Conservation (phyloP, 129 eudicot genomes). For the Artemisia annua region DNA sequence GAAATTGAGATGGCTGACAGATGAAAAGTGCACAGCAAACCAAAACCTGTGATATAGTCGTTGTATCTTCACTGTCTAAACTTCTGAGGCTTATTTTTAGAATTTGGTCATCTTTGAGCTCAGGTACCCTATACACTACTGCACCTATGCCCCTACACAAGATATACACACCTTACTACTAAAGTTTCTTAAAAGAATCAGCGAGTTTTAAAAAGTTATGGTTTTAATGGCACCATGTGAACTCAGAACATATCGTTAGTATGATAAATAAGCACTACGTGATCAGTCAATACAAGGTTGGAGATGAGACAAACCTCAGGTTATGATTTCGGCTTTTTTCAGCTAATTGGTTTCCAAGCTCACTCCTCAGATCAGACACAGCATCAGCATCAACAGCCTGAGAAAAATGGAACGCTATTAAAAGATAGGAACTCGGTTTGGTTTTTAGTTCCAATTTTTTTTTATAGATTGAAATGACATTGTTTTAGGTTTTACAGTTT, state of each 20-base stretch:
- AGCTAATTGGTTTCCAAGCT: constrained; percentile 91
- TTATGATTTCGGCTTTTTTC: constrained; percentile 68
- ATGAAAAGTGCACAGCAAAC: not conserved
- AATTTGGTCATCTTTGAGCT: constrained; percentile 54
- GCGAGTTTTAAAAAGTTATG: not conserved
- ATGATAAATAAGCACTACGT: too few species aligned
- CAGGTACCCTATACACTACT: constrained; percentile 72
- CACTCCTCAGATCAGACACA: constrained; percentile 79
- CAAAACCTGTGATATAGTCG: constrained; percentile 72
- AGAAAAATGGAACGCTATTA: not conserved
- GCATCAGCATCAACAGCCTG: constrained; percentile 88
- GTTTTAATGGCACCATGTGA: not conserved
- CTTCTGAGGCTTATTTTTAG: constrained; percentile 86
- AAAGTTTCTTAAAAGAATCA: not conserved
- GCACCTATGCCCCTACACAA: constrained; percentile 79
- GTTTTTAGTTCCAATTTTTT: too few species aligned
- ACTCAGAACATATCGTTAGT: too few species aligned
- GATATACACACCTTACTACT: not conserved
- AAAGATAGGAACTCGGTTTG: not conserved
- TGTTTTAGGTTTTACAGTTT: too few species aligned
- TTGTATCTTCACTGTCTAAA: constrained; percentile 60
- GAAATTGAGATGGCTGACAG: not conserved
- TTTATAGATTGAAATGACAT: too few species aligned
- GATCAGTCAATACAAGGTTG: not conserved
- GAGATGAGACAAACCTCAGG: constrained; percentile 50